A percentile compares a stretch with the other conserved stretches of the same genome.
Conservation (phyloP, 2,329 filamentous ascomycete species). For the Coniochaeta prunicola region DNA sequence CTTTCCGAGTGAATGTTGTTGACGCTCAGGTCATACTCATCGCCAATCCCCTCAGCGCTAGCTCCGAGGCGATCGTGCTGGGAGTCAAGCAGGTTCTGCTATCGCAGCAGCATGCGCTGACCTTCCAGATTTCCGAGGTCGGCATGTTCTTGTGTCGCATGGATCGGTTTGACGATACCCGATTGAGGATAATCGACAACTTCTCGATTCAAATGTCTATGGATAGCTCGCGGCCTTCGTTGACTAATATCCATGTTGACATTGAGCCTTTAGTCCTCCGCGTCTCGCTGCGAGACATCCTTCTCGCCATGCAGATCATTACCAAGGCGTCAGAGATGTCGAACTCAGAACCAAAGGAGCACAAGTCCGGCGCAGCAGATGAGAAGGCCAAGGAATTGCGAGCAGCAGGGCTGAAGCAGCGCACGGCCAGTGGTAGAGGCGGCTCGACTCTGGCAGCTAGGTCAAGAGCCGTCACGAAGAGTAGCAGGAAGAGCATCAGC, state of each 20-base stretch:
- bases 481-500: constrained; percentile 11
- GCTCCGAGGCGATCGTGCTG: constrained; percentile 91
- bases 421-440: constrained; percentile 49
- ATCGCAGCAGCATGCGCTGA: constrained; percentile 88
- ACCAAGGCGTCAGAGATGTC: constrained; percentile 86
- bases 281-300: constrained; percentile 86
- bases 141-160: constrained; percentile 99
- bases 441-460: constrained; percentile 42
- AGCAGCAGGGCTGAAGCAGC: constrained; percentile 41
- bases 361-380: constrained; percentile 35
- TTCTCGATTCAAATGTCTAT: constrained; percentile 88
- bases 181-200: constrained; percentile 89
- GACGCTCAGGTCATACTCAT: constrained; percentile 96
- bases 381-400: constrained; percentile 49
- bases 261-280: constrained; percentile 87
- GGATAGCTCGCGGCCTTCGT: constrained; percentile 56
- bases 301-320: constrained; percentile 88
- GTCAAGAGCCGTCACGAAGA: constrained; percentile 25
- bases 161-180: constrained; percentile 90
- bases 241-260: constrained; percentile 77
- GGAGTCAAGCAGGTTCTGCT: constrained; percentile 89
- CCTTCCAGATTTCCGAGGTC: constrained; percentile 85
- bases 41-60: constrained; percentile 82
- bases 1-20: constrained; percentile 88
- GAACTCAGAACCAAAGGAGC: constrained; percentile 45